Percentiles rank a stretch among this genome's conserved stretches.
Evolutionary conservation across 1,284 basidiomycete genomes (phyloP).

Genomic region (Ganoderma sinense): DNA sequence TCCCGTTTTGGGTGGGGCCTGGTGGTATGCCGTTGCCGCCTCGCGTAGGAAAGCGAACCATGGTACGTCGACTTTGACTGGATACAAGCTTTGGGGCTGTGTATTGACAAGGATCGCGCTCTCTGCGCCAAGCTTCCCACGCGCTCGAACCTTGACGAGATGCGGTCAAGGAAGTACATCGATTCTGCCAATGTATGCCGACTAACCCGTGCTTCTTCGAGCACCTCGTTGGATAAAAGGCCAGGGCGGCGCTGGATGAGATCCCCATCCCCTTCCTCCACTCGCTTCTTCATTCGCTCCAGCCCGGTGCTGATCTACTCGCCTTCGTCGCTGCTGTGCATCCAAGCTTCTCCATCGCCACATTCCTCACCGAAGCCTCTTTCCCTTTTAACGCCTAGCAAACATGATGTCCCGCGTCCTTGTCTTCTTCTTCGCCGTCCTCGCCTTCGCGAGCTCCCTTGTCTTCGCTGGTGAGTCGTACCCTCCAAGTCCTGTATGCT

Average conservation of each 20-base stretch:
- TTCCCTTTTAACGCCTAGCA: not conserved
- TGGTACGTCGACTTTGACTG: not conserved
- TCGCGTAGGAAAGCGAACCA: conserved; percentile 5
- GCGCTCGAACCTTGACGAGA: not conserved
- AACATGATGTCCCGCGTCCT: conserved; percentile 24
- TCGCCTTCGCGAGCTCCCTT: conserved; percentile 22
- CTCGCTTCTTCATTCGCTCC: conserved; percentile 5
- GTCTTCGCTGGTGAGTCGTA: conserved; percentile 21
- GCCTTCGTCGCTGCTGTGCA: conserved; percentile 6
- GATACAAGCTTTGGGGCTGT: not conserved
- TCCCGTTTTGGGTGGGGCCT: not conserved
- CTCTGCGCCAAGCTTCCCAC: not conserved
- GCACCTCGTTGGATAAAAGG: not conserved
- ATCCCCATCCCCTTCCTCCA: not conserved
- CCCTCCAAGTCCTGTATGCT: not conserved
- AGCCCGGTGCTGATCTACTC: conserved; percentile 5
- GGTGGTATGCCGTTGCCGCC: not conserved
- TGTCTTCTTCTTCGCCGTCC: conserved; percentile 22
- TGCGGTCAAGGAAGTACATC: not conserved
- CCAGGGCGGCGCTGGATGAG: not conserved
- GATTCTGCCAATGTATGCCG: not conserved
- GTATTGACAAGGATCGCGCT: not conserved
- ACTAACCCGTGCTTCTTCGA: not conserved
- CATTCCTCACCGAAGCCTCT: not conserved
- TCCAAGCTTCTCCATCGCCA: not conserved